phyloP scores from a whole-genome alignment of 352 stramenopile species.

The Pythium phragmitis region DNA sequence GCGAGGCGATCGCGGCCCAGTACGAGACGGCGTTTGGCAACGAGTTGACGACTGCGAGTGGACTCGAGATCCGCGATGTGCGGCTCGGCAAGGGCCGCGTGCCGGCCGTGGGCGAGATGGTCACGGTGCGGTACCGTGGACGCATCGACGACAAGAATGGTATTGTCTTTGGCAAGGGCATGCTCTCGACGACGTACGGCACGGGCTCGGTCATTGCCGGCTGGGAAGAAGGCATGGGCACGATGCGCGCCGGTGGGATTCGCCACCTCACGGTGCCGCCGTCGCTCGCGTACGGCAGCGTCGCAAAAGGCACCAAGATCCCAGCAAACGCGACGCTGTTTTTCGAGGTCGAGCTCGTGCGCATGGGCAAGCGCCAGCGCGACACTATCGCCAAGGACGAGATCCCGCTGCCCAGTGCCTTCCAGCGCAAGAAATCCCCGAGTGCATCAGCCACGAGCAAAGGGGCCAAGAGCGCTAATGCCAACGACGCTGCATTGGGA shows the following conservation, averaged over 20 bases:
- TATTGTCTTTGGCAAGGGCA: constrained; percentile 74
- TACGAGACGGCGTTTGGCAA: constrained; percentile 53
- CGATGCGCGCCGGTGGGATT: constrained; percentile 64
- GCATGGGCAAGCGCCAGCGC: constrained; percentile 72
- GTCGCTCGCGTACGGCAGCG: constrained; percentile 62
- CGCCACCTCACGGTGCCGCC: constrained; percentile 63
- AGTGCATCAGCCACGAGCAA: constrained; percentile 13
- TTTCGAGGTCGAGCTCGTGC: constrained; percentile 80
- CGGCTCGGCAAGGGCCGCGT: constrained; percentile 55
- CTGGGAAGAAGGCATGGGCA: constrained; percentile 77
- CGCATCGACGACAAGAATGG: constrained; percentile 52
- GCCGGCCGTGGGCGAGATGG: constrained; percentile 53
- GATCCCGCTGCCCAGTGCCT: constrained; percentile 64
- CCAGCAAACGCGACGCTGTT: constrained; percentile 71
- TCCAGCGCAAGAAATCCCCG: constrained; percentile 61
- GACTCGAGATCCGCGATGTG: constrained; percentile 54
- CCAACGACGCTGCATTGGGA: background rate
- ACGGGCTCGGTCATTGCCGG: constrained; percentile 73
- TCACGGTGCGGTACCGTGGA: constrained; percentile 73
- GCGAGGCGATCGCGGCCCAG: constrained; percentile 45
- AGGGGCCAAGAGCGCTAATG: constrained; percentile 30
- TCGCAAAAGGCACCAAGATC: constrained; percentile 73
- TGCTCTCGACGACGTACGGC: constrained; percentile 64
- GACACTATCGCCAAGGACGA: constrained; percentile 58
- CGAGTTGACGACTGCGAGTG: constrained; percentile 60